phyloP scores from a whole-genome alignment of 2,329 filamentous ascomycete species.

The Colletotrichum spinosum region DNA sequence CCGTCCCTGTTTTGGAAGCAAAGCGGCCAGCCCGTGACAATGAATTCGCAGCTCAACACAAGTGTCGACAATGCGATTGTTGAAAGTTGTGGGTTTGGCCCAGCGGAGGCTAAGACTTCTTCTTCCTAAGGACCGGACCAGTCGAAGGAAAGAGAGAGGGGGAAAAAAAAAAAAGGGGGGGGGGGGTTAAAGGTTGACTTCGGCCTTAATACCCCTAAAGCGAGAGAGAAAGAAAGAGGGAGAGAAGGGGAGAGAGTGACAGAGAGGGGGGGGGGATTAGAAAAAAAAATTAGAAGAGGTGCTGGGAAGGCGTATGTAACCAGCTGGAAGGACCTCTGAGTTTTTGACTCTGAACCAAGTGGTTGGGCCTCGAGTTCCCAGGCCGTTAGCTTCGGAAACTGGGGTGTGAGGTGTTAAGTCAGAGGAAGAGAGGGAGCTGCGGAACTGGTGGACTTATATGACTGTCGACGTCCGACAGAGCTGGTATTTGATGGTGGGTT shows the following conservation, averaged over 20 bases:
- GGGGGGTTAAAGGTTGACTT: background rate
- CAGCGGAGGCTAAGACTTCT: too few species aligned
- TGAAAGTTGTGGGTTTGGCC: too few species aligned
- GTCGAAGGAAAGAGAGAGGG: background rate
- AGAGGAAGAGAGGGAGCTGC: slow-evolving; percentile 4
- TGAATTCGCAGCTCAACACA: too few species aligned
- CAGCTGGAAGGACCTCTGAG: slow-evolving; percentile 29
- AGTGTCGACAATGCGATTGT: too few species aligned
- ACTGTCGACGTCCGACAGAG: slow-evolving; percentile 34
- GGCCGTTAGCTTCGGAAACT: slow-evolving; percentile 31
- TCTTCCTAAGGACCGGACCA: too few species aligned
- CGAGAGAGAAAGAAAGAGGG: background rate
- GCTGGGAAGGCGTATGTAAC: slow-evolving; percentile 5
- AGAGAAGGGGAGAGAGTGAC: background rate
- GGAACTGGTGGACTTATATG: slow-evolving; percentile 33
- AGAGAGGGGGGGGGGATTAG: background rate
- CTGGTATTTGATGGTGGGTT: slow-evolving; percentile 27
- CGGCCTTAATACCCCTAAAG: background rate
- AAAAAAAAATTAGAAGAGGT: background rate
- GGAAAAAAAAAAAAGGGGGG: background rate
- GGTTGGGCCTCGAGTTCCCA: slow-evolving; percentile 32
- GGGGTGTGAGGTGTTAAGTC: background rate
- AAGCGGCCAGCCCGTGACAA: too few species aligned
- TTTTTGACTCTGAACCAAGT: slow-evolving; percentile 35
- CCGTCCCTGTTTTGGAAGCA: too few species aligned